phyloP scores from a whole-genome alignment of 495 filamentous ascomycete species.

The Penicillium lagena region DNA sequence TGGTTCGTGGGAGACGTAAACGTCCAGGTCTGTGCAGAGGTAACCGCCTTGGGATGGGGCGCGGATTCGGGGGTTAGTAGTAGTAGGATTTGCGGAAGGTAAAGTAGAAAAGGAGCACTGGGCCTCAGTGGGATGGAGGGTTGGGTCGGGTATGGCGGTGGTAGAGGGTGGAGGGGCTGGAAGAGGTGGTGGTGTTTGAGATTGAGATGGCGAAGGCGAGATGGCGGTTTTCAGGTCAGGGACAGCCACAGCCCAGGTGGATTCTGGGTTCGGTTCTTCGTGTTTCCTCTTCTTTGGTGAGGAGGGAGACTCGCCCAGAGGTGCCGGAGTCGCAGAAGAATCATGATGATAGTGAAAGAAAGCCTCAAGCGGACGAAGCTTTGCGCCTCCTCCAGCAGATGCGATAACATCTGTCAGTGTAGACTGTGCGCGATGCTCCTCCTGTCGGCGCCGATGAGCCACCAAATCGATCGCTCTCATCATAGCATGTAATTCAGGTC shows the following conservation, averaged over 20 bases:
- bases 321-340: background rate
- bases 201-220: background rate
- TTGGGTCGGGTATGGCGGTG: background rate
- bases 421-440: background rate
- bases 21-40: slow-evolving; percentile 82
- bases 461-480: slow-evolving; percentile 87
- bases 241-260: background rate
- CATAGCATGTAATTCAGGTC: slow-evolving; percentile 73
- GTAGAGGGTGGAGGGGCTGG: slow-evolving; percentile 13
- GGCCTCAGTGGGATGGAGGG: background rate
- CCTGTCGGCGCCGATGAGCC: slow-evolving; percentile 54
- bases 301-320: background rate
- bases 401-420: background rate
- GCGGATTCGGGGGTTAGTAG: slow-evolving; percentile 24
- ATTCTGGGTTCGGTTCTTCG: slow-evolving; percentile 11
- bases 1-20: slow-evolving; percentile 91
- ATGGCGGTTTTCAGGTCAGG: too few species aligned
- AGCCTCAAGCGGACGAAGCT: slow-evolving; percentile 28
- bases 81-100: background rate
- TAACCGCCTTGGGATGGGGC: slow-evolving; percentile 65
- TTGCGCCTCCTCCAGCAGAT: slow-evolving; percentile 2
- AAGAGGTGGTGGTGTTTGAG: background rate
- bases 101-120: background rate
- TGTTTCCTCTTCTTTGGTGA: slow-evolving; percentile 18
- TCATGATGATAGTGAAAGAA: slow-evolving; percentile 24